Base-by-base conservation (phyloP, 495 filamentous ascomycete species). In the Hypoxylon perforatum region DNA sequence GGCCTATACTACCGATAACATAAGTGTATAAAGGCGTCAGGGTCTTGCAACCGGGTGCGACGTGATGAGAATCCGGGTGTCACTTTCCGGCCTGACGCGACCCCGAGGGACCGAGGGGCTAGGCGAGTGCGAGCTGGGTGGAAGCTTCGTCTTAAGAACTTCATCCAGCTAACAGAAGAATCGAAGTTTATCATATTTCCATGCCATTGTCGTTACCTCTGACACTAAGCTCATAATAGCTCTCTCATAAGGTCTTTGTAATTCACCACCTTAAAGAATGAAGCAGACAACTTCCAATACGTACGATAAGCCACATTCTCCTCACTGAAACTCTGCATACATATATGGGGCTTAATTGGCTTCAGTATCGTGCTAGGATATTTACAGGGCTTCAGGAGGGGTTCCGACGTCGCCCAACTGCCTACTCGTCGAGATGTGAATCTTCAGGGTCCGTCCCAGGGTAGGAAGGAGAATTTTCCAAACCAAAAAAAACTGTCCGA, bases 401-500 rank as follows among this genome's bases (percentile, higher is more conserved):
- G 47, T 30, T 15, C 51, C 21, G 11, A 22, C 41, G 41, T 33
- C 15, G 41, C 41, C 41, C 17, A 44, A 18, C 15, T 53, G 21
- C 50, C 42, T 33, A 59, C 21, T 38, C 28, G 58, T 68, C 33
- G 44, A 11, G 52, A 54, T 49, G 12, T 53, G 35, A 41, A 38
- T 42, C 38, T 52, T 28, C 38, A 19, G 65, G 33, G 50, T 48
- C 47, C 9, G 9, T 14, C 10, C 59, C 25, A 44, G 60, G 59
- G 54, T 55, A 21, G 46, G 42, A 63, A 69, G 66, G 61, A 33
- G 60, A 63, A 25, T 57, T 69, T 59, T 41, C 41, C 63, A 55
- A 68, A 53, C 36, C 48, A 46, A 61, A 61, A 53, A 46, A 61
- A 61, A 65, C 41, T 49, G 28, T 64, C 65, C 65, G 65, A 60